phyloP scores from a whole-genome alignment of 257 asterid species.

The Salvia rosmarinus region DNA sequence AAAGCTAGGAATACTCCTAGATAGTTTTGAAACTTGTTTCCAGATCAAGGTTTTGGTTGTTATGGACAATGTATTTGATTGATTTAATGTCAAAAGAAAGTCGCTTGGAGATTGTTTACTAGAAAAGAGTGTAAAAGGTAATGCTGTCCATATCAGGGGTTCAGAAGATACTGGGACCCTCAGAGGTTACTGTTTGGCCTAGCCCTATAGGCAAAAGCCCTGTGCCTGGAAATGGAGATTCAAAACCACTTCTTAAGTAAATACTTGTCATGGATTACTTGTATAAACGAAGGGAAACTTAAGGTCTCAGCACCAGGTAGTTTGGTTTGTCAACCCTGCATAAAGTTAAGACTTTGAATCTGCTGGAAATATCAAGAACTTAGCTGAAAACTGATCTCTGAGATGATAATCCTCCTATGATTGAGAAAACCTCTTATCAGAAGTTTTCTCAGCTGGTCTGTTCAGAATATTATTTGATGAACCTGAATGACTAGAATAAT shows the following conservation, averaged over 20 bases:
- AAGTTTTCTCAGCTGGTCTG: not conserved
- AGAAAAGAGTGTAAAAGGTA: not conserved
- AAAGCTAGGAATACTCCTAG: not conserved
- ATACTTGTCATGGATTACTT: not conserved
- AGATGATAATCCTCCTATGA: not conserved
- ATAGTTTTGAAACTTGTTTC: not conserved
- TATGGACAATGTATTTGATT: not conserved
- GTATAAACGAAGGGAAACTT: too few relatives aligned
- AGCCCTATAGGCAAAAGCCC: too few relatives aligned
- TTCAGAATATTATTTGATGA: not conserved
- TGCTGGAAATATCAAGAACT: not conserved
- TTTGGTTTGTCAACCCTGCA: not conserved
- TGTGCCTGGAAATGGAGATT: not conserved
- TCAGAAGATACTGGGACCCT: too few relatives aligned
- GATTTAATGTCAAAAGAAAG: not conserved
- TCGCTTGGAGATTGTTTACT: not conserved
- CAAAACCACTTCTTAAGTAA: not conserved
- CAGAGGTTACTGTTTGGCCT: not conserved
- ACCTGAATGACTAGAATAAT: not conserved
- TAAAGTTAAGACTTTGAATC: not conserved
- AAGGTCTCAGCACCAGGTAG: not conserved
- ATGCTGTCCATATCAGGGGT: not conserved
- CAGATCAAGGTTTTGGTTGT: not conserved
- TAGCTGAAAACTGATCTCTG: not conserved
- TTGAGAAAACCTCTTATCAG: not conserved